Percentiles rank a stretch among this genome's conserved stretches.
phyloP scores from a whole-genome alignment of 1,284 basidiomycete genomes.

The Heterobasidion irregulare region DNA sequence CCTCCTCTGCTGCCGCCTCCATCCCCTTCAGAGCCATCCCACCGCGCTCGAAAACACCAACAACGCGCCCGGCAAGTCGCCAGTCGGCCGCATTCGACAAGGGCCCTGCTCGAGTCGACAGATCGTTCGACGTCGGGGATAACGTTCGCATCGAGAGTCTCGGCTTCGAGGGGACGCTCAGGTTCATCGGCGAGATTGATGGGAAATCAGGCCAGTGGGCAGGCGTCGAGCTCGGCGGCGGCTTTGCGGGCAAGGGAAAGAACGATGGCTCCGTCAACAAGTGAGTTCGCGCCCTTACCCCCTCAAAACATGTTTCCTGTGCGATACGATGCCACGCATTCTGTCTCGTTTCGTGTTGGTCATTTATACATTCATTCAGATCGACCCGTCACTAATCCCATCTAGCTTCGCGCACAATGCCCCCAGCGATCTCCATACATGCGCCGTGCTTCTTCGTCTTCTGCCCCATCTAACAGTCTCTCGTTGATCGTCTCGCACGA shows the following conservation, averaged over 20 bases:
- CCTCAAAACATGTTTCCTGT: not conserved
- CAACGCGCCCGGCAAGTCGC: constrained; percentile 48
- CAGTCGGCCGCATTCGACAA: constrained; percentile 46
- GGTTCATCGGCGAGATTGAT: constrained; percentile 77
- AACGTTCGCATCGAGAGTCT: constrained; percentile 78
- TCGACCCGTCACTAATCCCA: no score
- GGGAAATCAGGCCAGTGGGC: constrained; percentile 87
- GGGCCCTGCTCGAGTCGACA: constrained; percentile 32
- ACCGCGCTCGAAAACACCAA: constrained; percentile 42
- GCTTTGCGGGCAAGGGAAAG: constrained; percentile 89
- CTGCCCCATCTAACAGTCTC: no score
- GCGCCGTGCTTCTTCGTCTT: no score
- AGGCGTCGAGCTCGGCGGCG: constrained; percentile 82
- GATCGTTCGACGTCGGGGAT: constrained; percentile 65
- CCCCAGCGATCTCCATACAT: no score
- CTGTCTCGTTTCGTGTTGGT: no score
- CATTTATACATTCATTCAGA: no score
- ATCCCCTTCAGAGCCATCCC: constrained; percentile 35
- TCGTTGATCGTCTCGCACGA: not conserved
- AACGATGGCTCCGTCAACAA: constrained; percentile 89
- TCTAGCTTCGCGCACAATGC: no score
- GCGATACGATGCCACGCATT: not conserved
- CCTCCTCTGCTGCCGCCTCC: constrained; percentile 33
- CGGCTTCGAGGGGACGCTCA: constrained; percentile 76
- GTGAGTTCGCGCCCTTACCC: constrained; percentile 38